A percentile compares a stretch with the other conserved stretches of the same genome.
Evolutionary conservation across 352 stramenopile species (phyloP).

Genomic region (Blastocystis sp.): DNA sequence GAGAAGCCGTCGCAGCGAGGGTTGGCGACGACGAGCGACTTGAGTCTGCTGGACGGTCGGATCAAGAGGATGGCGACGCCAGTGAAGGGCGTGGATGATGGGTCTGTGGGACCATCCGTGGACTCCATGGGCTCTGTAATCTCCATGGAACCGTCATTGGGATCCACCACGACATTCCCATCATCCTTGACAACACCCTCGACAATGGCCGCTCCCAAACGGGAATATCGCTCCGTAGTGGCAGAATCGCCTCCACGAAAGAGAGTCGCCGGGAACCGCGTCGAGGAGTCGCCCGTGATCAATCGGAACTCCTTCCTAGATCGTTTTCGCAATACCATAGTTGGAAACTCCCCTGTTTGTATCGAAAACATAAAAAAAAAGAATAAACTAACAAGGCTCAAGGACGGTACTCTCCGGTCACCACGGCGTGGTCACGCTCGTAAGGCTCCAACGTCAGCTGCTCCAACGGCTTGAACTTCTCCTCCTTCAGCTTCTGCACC

Average conservation of each 20-base stretch:
- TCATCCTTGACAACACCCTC: too few species aligned
- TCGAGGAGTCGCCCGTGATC: neutral
- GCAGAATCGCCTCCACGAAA: slow-evolving; percentile 24
- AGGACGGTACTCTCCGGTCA: slow-evolving; percentile 86
- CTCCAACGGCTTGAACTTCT: slow-evolving; percentile 95
- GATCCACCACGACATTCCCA: neutral
- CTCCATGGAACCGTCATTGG: neutral
- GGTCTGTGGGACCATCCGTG: too few species aligned
- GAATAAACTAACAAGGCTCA: slow-evolving; percentile 31
- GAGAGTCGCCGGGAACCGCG: neutral
- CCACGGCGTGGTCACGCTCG: slow-evolving; percentile 94
- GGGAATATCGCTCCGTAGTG: too few species aligned
- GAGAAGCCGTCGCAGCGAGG: slow-evolving; percentile 19
- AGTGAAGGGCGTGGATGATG: too few species aligned
- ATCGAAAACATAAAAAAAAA: neutral
- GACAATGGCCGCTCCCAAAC: too few species aligned
- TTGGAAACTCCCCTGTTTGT: neutral
- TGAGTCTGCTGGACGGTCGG: neutral
- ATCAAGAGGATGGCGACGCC: neutral
- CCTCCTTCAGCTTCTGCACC: slow-evolving; percentile 90
- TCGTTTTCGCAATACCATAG: slow-evolving; percentile 7
- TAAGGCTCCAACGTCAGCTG: slow-evolving; percentile 98
- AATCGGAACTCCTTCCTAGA: slow-evolving; percentile 4
- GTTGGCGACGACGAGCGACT: neutral
- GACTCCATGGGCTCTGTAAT: too few species aligned